Percentiles rank a stretch among this genome's conserved stretches.
Evolutionary conservation across 139 green algal species (phyloP).

Genomic region (Penium margaritaceum): DNA sequence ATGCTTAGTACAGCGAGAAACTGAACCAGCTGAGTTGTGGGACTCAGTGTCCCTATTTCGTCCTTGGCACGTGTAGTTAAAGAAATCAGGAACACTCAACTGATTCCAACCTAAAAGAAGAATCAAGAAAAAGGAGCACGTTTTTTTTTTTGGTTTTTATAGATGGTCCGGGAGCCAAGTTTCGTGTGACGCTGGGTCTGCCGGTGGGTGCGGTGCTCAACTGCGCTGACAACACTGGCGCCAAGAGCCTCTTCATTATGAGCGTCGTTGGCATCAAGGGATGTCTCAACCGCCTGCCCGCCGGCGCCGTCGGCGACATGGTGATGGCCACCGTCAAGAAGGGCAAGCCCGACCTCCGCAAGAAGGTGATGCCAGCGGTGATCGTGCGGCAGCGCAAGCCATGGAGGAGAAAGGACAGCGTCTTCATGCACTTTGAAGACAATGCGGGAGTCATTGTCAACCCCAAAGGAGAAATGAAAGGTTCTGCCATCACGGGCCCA

Average conservation of each 20-base stretch:
- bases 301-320: slow-evolving; percentile 84
- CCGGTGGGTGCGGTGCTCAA: slow-evolving; percentile 95
- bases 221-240: slow-evolving; percentile 95
- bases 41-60: no score
- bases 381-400: slow-evolving; percentile 96
- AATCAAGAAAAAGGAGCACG: no score
- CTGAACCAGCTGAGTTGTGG: no score
- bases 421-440: slow-evolving; percentile 99
- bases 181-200: slow-evolving; percentile 90
- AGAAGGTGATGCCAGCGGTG: slow-evolving; percentile 93
- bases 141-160: no score
- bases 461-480: slow-evolving; percentile 99
- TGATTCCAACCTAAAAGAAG: no score
- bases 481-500: slow-evolving; percentile 96
- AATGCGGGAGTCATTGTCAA: slow-evolving; percentile 99
- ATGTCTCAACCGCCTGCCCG: slow-evolving; percentile 90
- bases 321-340: slow-evolving; percentile 99
- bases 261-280: slow-evolving; percentile 67
- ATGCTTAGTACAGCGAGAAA: no score
- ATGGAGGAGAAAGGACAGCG: slow-evolving; percentile 92
- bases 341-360: slow-evolving; percentile 97
- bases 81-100: no score
- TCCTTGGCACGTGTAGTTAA: no score
- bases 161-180: no score
- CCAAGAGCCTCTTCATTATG: slow-evolving; percentile 99